Conservation (phyloP, 2,329 filamentous ascomycete species). For the Atkinsonella texensis region DNA sequence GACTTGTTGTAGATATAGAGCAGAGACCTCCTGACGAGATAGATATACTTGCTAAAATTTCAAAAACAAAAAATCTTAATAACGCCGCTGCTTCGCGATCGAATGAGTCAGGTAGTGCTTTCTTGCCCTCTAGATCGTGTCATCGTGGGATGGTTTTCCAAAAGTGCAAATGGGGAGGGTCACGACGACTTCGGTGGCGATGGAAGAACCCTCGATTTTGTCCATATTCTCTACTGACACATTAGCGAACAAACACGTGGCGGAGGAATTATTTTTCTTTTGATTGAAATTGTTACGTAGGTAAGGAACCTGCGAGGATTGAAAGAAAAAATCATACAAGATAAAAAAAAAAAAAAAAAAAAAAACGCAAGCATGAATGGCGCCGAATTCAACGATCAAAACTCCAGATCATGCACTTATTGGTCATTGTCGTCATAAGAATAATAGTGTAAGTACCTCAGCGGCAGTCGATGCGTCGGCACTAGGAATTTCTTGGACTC, state of each 20-base stretch:
- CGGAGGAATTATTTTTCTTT: background rate
- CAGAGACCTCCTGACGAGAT: too few relatives aligned
- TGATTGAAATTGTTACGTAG: background rate
- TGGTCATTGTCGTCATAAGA: conserved; percentile 5
- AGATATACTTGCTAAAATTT: background rate
- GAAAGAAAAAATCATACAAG: background rate
- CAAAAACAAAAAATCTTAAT: too few relatives aligned
- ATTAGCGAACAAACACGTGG: background rate
- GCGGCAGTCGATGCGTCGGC: background rate
- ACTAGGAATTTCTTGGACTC: too few relatives aligned
- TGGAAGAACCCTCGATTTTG: too few relatives aligned
- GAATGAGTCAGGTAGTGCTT: too few relatives aligned
- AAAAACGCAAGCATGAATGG: background rate
- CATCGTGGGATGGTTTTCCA: too few relatives aligned
- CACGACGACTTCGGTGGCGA: too few relatives aligned
- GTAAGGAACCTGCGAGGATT: background rate
- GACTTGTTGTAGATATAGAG: background rate
- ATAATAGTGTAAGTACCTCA: background rate
- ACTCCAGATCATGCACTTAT: conserved; percentile 4
- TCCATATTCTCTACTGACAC: too few relatives aligned
- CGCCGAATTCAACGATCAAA: background rate
- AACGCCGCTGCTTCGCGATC: too few relatives aligned
- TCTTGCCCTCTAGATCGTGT: too few relatives aligned
- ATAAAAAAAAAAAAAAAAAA: background rate
- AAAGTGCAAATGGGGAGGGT: too few relatives aligned